Conservation (phyloP, 1,139 yeast species). For the Magnusiomyces fungicola region DNA sequence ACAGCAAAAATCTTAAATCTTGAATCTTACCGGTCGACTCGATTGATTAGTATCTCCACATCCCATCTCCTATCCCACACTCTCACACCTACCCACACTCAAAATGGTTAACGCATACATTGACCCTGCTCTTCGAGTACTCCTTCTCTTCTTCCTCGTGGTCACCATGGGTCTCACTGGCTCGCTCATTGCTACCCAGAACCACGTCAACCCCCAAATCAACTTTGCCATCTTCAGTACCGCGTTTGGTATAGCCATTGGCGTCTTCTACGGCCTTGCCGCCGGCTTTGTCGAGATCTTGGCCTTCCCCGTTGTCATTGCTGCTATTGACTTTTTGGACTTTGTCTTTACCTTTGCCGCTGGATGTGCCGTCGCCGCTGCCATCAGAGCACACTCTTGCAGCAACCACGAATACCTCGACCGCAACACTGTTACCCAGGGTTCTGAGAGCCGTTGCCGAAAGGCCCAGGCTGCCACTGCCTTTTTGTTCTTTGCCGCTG, state of each 20-base stretch:
- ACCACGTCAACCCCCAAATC: constrained; percentile 64
- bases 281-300: constrained; percentile 74
- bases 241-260: constrained; percentile 75
- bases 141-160: constrained; percentile 68
- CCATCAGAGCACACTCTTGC: constrained; percentile 82
- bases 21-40: background rate
- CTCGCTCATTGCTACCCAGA: constrained; percentile 63
- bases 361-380: constrained; percentile 90
- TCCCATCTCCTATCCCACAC: background rate
- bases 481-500: constrained; percentile 82
- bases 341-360: constrained; percentile 88
- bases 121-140: constrained; percentile 64
- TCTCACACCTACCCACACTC: background rate
- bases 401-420: constrained; percentile 55
- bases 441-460: constrained; percentile 79
- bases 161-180: constrained; percentile 81
- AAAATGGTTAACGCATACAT: constrained; percentile 42
- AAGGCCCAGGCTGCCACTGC: constrained; percentile 89
- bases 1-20: too few species aligned
- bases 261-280: constrained; percentile 67
- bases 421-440: constrained; percentile 63
- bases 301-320: constrained; percentile 80
- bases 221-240: constrained; percentile 82
- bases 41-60: background rate
- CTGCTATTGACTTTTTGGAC: constrained; percentile 75